Evolutionary conservation across 2,329 filamentous ascomycete species (phyloP).

Genomic region (Talaromyces sp.): DNA sequence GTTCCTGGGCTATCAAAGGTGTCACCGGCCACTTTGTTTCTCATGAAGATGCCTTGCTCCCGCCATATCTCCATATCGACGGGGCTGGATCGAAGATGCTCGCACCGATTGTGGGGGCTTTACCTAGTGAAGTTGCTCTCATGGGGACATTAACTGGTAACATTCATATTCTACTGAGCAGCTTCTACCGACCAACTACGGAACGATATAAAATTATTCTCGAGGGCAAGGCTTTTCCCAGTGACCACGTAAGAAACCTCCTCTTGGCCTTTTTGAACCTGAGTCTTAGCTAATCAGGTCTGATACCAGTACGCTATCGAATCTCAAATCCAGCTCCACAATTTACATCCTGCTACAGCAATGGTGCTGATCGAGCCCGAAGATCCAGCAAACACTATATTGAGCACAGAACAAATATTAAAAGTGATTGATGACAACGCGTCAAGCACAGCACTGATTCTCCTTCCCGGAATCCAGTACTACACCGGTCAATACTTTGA

Average conservation of each 20-base stretch:
- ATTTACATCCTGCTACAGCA: constrained; percentile 59
- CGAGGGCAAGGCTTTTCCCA: constrained; percentile 88
- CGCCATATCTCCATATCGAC: constrained; percentile 74
- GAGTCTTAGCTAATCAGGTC: constrained; percentile 7
- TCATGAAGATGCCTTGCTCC: constrained; percentile 63
- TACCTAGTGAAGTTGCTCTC: constrained; percentile 68
- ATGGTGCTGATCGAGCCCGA: constrained; percentile 72
- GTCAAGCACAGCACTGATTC: constrained; percentile 65
- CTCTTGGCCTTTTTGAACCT: neutral
- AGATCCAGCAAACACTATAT: constrained; percentile 47
- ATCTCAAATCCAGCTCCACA: constrained; percentile 72
- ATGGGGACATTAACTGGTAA: constrained; percentile 87
- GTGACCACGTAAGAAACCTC: constrained; percentile 61
- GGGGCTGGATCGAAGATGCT: constrained; percentile 67
- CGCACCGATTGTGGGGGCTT: constrained; percentile 70
- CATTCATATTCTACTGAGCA: constrained; percentile 75
- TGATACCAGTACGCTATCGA: constrained; percentile 67
- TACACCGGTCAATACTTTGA: constrained; percentile 89
- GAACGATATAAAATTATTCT: constrained; percentile 73
- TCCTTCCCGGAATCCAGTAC: constrained; percentile 86
- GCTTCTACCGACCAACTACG: constrained; percentile 70
- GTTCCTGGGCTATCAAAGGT: constrained; percentile 79
- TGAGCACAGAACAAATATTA: constrained; percentile 68
- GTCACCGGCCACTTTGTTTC: constrained; percentile 78
- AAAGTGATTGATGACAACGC: constrained; percentile 70